These are phyloP conservation scores for Colletotrichum lupini DNA, from an alignment of 2,329 filamentous ascomycete genomes.

Conservation along the genomic window DNA sequence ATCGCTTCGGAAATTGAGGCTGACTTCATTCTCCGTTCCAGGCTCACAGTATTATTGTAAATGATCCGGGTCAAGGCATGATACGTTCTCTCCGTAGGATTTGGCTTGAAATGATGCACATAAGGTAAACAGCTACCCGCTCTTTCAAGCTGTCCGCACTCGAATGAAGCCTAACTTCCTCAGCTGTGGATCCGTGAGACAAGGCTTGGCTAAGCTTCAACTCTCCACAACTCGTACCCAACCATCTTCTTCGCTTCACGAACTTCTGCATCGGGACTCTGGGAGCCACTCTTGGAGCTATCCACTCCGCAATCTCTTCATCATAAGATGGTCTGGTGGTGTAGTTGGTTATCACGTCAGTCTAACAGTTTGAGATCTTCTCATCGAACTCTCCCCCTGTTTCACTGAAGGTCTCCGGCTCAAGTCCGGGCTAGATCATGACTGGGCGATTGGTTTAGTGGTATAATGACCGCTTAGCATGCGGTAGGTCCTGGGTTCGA, in stretches of 20 bases:
- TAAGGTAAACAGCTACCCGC: too few relatives aligned
- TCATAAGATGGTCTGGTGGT: slow-evolving; percentile 38
- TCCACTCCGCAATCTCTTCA: background rate
- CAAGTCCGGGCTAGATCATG: slow-evolving; percentile 3
- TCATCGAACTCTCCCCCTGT: background rate
- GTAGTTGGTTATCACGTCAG: slow-evolving; percentile 61
- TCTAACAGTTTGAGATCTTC: slow-evolving; percentile 48
- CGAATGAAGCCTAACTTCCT: background rate
- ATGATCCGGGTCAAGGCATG: too few relatives aligned
- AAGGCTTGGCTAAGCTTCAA: background rate
- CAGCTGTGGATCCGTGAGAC: background rate
- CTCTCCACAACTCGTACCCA: background rate
- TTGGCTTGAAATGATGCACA: too few relatives aligned
- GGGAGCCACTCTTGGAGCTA: background rate
- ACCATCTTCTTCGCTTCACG: background rate
- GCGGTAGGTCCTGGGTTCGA: slow-evolving; percentile 28
- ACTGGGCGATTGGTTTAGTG: slow-evolving; percentile 27
- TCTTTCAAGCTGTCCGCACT: background rate
- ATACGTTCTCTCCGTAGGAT: too few relatives aligned
- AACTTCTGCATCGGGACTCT: background rate
- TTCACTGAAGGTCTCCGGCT: background rate
- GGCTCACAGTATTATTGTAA: too few relatives aligned
- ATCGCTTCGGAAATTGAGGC: too few relatives aligned
- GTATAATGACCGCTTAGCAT: slow-evolving; percentile 33
- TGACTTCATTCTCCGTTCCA: too few relatives aligned